Conservation (phyloP, 805 yeast genomes). For the Suhomyces canberraensis region DNA sequence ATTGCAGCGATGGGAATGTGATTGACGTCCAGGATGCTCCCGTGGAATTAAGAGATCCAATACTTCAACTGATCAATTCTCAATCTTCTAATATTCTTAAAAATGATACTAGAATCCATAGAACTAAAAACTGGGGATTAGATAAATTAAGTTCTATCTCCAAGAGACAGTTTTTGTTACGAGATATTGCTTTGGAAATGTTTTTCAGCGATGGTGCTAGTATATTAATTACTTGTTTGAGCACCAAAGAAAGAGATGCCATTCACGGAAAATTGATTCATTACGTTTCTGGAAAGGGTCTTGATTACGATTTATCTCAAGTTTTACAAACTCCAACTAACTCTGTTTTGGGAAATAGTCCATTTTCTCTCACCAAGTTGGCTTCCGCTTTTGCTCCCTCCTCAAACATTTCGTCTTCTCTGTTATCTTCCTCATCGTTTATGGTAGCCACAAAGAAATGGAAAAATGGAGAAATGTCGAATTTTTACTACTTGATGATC, state of each 20-base stretch:
- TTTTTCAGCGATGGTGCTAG: slow-evolving; percentile 74
- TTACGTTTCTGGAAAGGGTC: slow-evolving; percentile 46
- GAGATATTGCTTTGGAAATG: slow-evolving; percentile 80
- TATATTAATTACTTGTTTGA: slow-evolving; percentile 61
- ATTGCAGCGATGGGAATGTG: slow-evolving; percentile 48
- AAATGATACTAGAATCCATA: slow-evolving; percentile 35
- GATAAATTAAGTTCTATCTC: slow-evolving; percentile 60
- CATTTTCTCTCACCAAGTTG: slow-evolving; percentile 24
- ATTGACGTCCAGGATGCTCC: slow-evolving; percentile 69
- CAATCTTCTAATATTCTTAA: slow-evolving; percentile 30
- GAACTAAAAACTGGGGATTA: slow-evolving; percentile 58
- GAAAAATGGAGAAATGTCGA: slow-evolving; percentile 76
- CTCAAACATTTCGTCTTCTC: slow-evolving; percentile 11
- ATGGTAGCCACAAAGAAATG: slow-evolving; percentile 63
- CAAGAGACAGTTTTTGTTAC: slow-evolving; percentile 68
- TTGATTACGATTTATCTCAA: slow-evolving; percentile 53
- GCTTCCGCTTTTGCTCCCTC: slow-evolving; percentile 15
- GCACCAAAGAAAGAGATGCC: slow-evolving; percentile 51
- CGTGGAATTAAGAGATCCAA: slow-evolving; percentile 58
- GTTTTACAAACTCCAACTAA: slow-evolving; percentile 37
- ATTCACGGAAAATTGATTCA: slow-evolving; percentile 49
- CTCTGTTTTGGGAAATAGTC: slow-evolving; percentile 3
- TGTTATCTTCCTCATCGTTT: slow-evolving; percentile 17
- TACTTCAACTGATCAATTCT: slow-evolving; percentile 60
- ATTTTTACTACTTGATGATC: slow-evolving; percentile 76